Percentiles rank a stretch among this genome's conserved stretches.
These are phyloP conservation scores for Apiosordaria backusii DNA, from an alignment of 495 filamentous ascomycete species.

Conservation along the genomic window DNA sequence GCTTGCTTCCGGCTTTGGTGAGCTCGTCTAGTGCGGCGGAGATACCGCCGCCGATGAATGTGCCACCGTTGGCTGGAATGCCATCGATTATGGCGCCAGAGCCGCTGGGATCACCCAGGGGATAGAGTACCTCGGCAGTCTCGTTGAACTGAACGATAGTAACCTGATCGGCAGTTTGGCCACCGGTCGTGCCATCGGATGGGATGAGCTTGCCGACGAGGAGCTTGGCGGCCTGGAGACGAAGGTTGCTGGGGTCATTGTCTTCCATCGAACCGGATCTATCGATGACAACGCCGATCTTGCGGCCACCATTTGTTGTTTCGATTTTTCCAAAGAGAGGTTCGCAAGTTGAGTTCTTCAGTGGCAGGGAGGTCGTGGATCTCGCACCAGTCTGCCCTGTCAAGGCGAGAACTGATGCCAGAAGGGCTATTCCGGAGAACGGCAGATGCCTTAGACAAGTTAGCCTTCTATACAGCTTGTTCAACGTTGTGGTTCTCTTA, in stretches of 20 bases:
- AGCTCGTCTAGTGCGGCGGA: slow-evolving; percentile 3
- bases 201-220: slow-evolving; percentile 5
- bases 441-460: neutral
- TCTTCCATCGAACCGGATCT: slow-evolving; percentile 1
- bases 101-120: slow-evolving; percentile 4
- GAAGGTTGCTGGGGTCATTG: slow-evolving; percentile 3
- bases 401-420: neutral
- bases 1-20: neutral
- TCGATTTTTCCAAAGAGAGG: slow-evolving; percentile 3
- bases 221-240: slow-evolving; percentile 3
- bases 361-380: neutral
- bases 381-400: neutral
- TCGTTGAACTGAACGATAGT: slow-evolving; percentile 4
- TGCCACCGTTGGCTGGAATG: slow-evolving; percentile 1
- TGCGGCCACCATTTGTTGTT: neutral
- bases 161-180: neutral
- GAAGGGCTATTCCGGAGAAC: neutral
- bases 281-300: slow-evolving; percentile 7
- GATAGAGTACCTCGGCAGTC: slow-evolving; percentile 3
- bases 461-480: neutral
- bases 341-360: slow-evolving; percentile 1
- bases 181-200: neutral
- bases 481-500: neutral
- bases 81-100: neutral
- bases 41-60: slow-evolving; percentile 3